Evolutionary conservation across 2,329 filamentous ascomycete genomes (phyloP), one percentile per base, ranked within the genome.

Genomic region (Aspergillus fumigatus): DNA sequence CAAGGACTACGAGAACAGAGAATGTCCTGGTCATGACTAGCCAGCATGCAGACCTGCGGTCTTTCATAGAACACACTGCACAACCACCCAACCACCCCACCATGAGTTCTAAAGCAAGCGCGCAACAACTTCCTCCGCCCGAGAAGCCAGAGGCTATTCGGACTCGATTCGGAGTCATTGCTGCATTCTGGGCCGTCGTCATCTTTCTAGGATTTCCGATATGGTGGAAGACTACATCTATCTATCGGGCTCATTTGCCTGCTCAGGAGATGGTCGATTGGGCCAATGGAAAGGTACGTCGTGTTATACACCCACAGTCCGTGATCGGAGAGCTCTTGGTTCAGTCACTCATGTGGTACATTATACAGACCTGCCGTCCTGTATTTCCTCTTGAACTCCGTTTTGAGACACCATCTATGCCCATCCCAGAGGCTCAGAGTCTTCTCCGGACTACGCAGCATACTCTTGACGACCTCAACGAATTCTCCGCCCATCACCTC

Each of bases 221-320:
- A 83, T 99, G 94, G 94, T 95, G 91, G 86, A 87, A 86, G 73
- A 97, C 94, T 0, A 99, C 94, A 3, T 88, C 89, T 0, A 96
- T 97, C 54, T 92, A 96, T 73, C 85, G 94, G 54, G 92, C 93
- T 11, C 82, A 86, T 48, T 78, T 99, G 64, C 94, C 94, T 4
- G 74, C 97, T 63, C 83, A 88, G 69, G 83, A 87, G 54, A 99
- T 99, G 94, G 84, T 89, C 64, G 84, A 88, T 59, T 97, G 94
- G 93, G 89, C 91, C 9, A 89, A 95, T 68, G 92, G 92, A 62
- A 90, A 89, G 82, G 92, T 95, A 73, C 21, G 47, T 19, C n/a
- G n/a, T n/a, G n/a, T 3, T n/a, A 27, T 26, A n/a, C 32, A 21
- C 26, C 8, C 40, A 11, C 23, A 26, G 47, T 10, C 17, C 29